A percentile compares a stretch with the other conserved stretches of the same genome.
phyloP scores from a whole-genome alignment of 208 protist species.

The Crithidia mellificae region DNA sequence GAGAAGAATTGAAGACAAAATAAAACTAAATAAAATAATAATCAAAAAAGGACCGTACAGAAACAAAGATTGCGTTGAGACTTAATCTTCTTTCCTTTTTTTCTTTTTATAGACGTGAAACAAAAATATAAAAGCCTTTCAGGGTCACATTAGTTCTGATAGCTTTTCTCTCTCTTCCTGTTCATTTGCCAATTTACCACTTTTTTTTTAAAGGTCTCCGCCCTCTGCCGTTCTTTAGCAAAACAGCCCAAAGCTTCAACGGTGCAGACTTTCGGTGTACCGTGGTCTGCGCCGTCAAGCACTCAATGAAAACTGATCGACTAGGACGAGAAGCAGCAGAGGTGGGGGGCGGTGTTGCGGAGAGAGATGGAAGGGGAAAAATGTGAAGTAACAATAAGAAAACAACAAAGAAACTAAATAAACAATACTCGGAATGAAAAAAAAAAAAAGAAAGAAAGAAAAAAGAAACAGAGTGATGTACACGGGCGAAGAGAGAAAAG shows the following conservation, averaged over 20 bases:
- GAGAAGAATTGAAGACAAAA: not conserved
- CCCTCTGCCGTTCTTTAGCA: slow-evolving; percentile 1
- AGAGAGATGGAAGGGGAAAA: not conserved
- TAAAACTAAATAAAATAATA: too few species aligned
- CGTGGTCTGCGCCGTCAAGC: slow-evolving; percentile 8
- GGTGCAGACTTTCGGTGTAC: slow-evolving; percentile 19
- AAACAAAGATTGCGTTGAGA: not conserved
- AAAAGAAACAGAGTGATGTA: not conserved
- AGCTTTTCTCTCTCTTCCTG: slow-evolving; percentile 3
- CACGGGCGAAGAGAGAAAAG: not conserved
- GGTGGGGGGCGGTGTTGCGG: not conserved
- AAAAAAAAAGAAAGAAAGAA: too few species aligned
- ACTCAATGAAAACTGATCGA: not conserved
- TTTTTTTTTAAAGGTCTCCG: too few species aligned
- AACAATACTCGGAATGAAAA: not conserved
- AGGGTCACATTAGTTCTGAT: slow-evolving; percentile 15
- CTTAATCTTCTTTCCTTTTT: not conserved
- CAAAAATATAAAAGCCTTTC: slow-evolving; percentile 9
- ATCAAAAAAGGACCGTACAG: not conserved
- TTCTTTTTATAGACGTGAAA: not conserved
- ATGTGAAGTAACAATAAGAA: not conserved
- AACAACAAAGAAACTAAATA: not conserved
- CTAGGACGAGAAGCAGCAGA: not conserved
- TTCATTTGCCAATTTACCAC: not conserved
- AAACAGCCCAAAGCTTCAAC: slow-evolving; percentile 3